phyloP scores from a whole-genome alignment of 2,329 filamentous ascomycete genomes.

The Xylaria sp. region DNA sequence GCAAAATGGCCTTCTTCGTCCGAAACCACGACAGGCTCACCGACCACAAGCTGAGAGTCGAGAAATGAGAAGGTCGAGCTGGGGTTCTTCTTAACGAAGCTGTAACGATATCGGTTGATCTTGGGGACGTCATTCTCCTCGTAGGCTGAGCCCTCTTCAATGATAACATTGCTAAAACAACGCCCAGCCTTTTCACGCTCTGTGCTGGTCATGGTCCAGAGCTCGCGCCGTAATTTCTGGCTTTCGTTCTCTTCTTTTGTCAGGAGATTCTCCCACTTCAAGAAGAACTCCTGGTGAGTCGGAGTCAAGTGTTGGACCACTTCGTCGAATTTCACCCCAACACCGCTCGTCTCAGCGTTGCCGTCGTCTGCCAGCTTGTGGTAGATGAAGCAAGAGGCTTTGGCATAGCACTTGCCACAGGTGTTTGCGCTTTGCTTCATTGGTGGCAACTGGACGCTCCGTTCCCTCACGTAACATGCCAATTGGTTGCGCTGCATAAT shows the following conservation, averaged over 20 bases:
- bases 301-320: slow-evolving; percentile 71
- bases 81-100: slow-evolving; percentile 65
- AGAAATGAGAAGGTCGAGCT: slow-evolving; percentile 70
- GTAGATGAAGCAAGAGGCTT: slow-evolving; percentile 86
- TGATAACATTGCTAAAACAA: slow-evolving; percentile 82
- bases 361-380: slow-evolving; percentile 86
- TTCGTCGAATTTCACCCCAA: slow-evolving; percentile 77
- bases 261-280: slow-evolving; percentile 88
- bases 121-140: slow-evolving; percentile 67
- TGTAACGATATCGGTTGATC: slow-evolving; percentile 89
- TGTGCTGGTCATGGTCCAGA: slow-evolving; percentile 91
- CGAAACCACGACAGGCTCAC: slow-evolving; percentile 93
- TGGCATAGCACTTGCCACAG: slow-evolving; percentile 85
- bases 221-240: slow-evolving; percentile 77
- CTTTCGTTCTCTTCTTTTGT: slow-evolving; percentile 92
- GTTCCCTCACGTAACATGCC: slow-evolving; percentile 76
- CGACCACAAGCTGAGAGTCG: slow-evolving; percentile 80
- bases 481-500: slow-evolving; percentile 91
- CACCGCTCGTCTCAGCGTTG: slow-evolving; percentile 71
- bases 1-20: slow-evolving; percentile 95
- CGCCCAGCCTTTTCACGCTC: slow-evolving; percentile 84
- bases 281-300: slow-evolving; percentile 74
- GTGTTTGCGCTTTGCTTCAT: slow-evolving; percentile 79
- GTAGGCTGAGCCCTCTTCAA: slow-evolving; percentile 68
- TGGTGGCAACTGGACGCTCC: slow-evolving; percentile 70